Percentiles rank a stretch among this genome's conserved stretches.
Conservation (phyloP, 140 eudicot genomes). For the Anethum foeniculum region DNA sequence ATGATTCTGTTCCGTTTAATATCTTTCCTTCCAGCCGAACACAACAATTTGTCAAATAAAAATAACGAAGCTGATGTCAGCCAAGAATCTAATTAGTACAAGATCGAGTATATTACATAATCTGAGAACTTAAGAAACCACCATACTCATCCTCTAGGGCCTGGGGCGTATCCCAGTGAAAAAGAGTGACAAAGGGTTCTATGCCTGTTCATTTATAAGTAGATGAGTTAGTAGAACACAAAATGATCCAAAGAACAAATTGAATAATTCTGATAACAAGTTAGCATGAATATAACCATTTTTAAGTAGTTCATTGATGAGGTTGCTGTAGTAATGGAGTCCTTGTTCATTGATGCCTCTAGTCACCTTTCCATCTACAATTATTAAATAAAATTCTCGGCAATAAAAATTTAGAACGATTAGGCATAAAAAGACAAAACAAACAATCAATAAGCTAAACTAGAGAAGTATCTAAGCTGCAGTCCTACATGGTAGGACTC, state of each 20-base stretch:
- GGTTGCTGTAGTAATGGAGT: conserved; percentile 10
- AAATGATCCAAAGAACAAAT: background rate
- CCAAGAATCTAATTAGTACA: background rate
- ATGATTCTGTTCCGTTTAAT: too few relatives aligned
- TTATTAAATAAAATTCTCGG: background rate
- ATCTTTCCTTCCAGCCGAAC: conserved; percentile 1
- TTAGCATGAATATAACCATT: background rate
- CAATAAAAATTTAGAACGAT: background rate
- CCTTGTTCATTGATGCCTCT: conserved; percentile 10
- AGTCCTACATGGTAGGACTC: background rate
- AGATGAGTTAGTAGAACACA: background rate
- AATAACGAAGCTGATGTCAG: background rate
- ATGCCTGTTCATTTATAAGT: conserved; percentile 3
- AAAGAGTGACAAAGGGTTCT: conserved; percentile 16
- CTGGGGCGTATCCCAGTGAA: conserved; percentile 19
- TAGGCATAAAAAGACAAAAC: background rate
- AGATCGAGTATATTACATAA: conserved; percentile 10
- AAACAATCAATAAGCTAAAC: background rate
- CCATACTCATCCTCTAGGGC: conserved; percentile 18
- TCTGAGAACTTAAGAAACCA: conserved; percentile 18
- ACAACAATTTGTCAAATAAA: background rate
- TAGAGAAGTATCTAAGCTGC: background rate
- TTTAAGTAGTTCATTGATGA: conserved; percentile 10
- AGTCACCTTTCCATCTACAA: conserved; percentile 9
- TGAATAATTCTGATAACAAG: background rate